phyloP scores from a whole-genome alignment of 2,329 filamentous ascomycete genomes.

The Taxawa tesnikishii region DNA sequence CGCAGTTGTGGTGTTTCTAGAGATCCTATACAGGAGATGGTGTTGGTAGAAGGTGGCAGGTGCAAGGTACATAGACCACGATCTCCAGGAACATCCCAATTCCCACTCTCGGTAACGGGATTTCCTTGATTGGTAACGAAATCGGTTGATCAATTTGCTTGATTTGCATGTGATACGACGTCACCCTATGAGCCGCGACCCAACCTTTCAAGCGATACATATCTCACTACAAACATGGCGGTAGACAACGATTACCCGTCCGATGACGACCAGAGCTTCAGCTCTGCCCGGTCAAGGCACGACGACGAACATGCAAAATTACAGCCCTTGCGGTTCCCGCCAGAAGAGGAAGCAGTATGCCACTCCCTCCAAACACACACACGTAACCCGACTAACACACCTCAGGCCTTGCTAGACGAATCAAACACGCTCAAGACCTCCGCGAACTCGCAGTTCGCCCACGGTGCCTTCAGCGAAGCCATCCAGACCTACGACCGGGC shows the following conservation, averaged over 20 bases:
- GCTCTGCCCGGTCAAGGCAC: slow-evolving; percentile 4
- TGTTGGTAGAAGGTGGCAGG: background rate
- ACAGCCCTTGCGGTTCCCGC: slow-evolving; percentile 21
- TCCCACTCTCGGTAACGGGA: background rate
- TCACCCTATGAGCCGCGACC: too few species aligned
- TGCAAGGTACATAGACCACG: background rate
- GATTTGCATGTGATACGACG: background rate
- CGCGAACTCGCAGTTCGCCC: slow-evolving; percentile 70
- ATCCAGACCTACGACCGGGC: slow-evolving; percentile 76
- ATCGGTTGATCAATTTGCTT: too few species aligned
- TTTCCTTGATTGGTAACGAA: too few species aligned
- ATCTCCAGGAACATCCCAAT: background rate
- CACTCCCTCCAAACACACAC: background rate
- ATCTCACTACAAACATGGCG: background rate
- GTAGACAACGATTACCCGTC: slow-evolving; percentile 5
- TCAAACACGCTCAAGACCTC: slow-evolving; percentile 60
- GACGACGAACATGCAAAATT: background rate
- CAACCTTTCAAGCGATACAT: too few species aligned
- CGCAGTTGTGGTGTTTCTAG: slow-evolving; percentile 9
- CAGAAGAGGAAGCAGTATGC: slow-evolving; percentile 31
- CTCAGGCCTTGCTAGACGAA: slow-evolving; percentile 55
- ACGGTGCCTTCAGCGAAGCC: slow-evolving; percentile 60
- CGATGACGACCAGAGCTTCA: slow-evolving; percentile 7
- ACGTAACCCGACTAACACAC: background rate
- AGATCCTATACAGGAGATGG: background rate